phyloP scores from a whole-genome alignment of 2,329 filamentous ascomycete genomes.

The Graphilbum fragrans region DNA sequence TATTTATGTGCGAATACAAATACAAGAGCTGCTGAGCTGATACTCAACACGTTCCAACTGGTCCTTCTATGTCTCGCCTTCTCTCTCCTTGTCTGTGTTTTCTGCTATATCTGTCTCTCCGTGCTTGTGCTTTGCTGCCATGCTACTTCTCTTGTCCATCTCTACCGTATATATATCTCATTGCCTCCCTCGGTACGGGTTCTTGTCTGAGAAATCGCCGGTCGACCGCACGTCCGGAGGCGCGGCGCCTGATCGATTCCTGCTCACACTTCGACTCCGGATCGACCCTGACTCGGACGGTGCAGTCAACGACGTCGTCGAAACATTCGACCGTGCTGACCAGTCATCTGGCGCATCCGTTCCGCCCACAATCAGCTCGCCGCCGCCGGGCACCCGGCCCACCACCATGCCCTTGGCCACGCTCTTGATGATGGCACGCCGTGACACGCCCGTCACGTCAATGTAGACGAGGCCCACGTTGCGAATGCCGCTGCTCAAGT shows the following conservation, averaged over 20 bases:
- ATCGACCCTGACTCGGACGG: background rate
- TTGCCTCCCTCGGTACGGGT: conserved; percentile 9
- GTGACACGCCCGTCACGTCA: conserved; percentile 84
- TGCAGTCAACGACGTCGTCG: background rate
- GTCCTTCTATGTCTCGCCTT: too few species aligned
- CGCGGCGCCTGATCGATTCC: background rate
- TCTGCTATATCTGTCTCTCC: too few species aligned
- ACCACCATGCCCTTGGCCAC: conserved; percentile 96
- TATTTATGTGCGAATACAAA: too few species aligned
- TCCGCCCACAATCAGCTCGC: conserved; percentile 56
- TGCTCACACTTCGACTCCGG: background rate
- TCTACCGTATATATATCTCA: too few species aligned
- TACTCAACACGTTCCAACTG: too few species aligned
- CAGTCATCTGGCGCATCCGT: background rate
- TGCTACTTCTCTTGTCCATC: too few species aligned
- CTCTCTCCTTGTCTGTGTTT: too few species aligned
- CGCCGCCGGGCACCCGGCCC: conserved; percentile 61
- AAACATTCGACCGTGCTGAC: background rate
- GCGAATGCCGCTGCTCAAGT: conserved; percentile 77
- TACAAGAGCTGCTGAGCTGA: too few species aligned
- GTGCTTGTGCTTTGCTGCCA: too few species aligned
- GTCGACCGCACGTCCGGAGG: background rate
- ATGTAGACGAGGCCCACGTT: conserved; percentile 97
- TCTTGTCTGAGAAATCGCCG: conserved; percentile 11
- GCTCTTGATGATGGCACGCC: conserved; percentile 81